Percentiles rank a stretch among this genome's conserved stretches.
phyloP scores from a whole-genome alignment of 2,329 filamentous ascomycete species.

The Cladosporium cucumerinum region DNA sequence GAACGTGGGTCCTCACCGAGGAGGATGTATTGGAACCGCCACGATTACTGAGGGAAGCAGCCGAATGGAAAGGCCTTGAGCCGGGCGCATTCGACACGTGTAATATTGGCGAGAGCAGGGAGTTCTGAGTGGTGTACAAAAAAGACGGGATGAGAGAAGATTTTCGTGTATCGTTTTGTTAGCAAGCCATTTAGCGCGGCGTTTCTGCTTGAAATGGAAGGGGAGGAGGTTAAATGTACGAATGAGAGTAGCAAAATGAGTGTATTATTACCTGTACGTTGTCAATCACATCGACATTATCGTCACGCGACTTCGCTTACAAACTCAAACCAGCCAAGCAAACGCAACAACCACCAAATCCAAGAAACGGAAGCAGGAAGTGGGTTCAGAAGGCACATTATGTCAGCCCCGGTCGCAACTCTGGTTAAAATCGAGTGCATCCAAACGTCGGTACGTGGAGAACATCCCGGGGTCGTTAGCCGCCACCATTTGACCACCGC shows the following conservation, averaged over 20 bases:
- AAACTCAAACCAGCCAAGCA: neutral
- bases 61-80: conserved; percentile 66
- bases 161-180: neutral
- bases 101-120: conserved; percentile 77
- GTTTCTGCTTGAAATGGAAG: conserved; percentile 5
- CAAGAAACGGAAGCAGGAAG: neutral
- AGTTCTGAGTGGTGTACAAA: conserved; percentile 49
- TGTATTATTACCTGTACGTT: conserved; percentile 2
- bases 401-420: neutral
- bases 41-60: conserved; percentile 64
- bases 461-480: neutral
- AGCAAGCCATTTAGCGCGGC: conserved; percentile 14
- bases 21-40: conserved; percentile 87
- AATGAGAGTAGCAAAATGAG: neutral
- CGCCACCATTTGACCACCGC: neutral
- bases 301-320: neutral
- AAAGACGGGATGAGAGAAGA: neutral
- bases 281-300: neutral
- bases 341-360: neutral
- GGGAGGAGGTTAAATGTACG: neutral
- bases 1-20: conserved; percentile 75
- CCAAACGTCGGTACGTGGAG: neutral
- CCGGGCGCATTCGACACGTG: conserved; percentile 76
- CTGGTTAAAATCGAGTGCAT: neutral
- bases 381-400: neutral